Base-by-base conservation (phyloP, 2,329 filamentous ascomycete genomes). In the Dothideomycetes sp. region DNA sequence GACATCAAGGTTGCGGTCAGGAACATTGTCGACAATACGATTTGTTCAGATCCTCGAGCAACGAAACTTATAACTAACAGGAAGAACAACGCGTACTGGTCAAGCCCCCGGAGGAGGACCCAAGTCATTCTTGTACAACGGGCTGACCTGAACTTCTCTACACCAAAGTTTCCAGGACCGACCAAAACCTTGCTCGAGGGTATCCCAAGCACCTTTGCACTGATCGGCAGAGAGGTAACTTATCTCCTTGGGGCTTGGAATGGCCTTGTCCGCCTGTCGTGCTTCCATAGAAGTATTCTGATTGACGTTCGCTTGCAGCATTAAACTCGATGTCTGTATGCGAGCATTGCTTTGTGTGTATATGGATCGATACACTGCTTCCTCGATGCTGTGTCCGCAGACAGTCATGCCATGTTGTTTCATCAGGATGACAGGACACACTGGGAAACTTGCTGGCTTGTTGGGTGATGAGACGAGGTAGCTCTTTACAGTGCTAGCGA, bases 321-420 rank as follows among this genome's bases (percentile, higher is more conserved):
- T 31, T 49, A 58, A 15, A 3, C 64, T 63, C 1, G 55, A 53
- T 1, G 59, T 65, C 44, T 68, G 65, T 6, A 61, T 52, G 33
- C 60, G 56, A 1, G 67, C 65, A 27, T 60, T 60, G 3, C 47
- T 45, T 37, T 50, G 54, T 1, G 64, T 67, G 47, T 64, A 69
- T 15, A 68, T 61, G 1, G 64, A 61, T 39, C 65, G 61, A 45
- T 61, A 67, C 0, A 69, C 66, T 1, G 60, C 64, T 47, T 67
- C 64, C 48, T 67, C 60, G 41, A 69, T 63, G 7, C 57, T 56
- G 2, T 53, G 51, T 1, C 63, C 66, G 0, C 61, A 52, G 9
- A 60, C 63, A 1, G 64, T 65, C 45, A 69, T 68, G 17, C 67
- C 67, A 45, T 69, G 66, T 1, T 61, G 59, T 38, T 64, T 63